phyloP scores from a whole-genome alignment of 169 alveolate species.

The Eimeria maxima region DNA sequence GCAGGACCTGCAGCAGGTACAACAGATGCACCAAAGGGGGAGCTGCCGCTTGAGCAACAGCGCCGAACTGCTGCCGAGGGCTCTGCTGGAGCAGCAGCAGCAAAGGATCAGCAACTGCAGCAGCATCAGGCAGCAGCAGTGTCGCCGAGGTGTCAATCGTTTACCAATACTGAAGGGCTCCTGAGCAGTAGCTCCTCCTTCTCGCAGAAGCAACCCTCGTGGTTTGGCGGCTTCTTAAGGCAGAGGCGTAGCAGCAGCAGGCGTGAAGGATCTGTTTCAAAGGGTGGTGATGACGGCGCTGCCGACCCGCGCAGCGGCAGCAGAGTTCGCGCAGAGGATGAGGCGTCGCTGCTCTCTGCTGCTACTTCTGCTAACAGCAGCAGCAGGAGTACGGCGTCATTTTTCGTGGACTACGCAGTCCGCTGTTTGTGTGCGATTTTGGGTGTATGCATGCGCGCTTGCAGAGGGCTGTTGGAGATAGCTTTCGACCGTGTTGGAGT shows the following conservation, averaged over 20 bases:
- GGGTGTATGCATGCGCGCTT: neutral
- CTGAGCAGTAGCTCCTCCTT: slow-evolving; percentile 1
- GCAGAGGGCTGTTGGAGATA: neutral
- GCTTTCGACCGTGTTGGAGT: neutral
- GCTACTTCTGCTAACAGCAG: neutral
- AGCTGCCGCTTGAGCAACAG: neutral
- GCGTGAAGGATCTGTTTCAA: neutral
- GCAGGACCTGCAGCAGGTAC: neutral
- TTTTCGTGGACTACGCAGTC: neutral
- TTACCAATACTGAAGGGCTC: neutral
- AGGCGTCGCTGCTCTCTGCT: neutral
- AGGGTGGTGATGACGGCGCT: neutral
- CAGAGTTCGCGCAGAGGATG: neutral
- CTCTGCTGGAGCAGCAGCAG: slow-evolving; percentile 45
- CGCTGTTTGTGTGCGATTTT: neutral
- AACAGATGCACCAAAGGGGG: neutral
- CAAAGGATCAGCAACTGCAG: slow-evolving; percentile 18
- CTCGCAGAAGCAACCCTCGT: neutral
- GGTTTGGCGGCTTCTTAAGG: slow-evolving; percentile 20
- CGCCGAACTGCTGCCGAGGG: slow-evolving; percentile 19
- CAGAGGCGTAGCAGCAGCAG: slow-evolving; percentile 57
- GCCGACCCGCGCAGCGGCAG: neutral
- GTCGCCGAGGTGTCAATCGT: neutral
- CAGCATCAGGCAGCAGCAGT: slow-evolving; percentile 34
- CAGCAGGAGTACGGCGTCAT: neutral